Base-by-base conservation (phyloP, 139 green algal genomes). In the Choricystis sp. region DNA sequence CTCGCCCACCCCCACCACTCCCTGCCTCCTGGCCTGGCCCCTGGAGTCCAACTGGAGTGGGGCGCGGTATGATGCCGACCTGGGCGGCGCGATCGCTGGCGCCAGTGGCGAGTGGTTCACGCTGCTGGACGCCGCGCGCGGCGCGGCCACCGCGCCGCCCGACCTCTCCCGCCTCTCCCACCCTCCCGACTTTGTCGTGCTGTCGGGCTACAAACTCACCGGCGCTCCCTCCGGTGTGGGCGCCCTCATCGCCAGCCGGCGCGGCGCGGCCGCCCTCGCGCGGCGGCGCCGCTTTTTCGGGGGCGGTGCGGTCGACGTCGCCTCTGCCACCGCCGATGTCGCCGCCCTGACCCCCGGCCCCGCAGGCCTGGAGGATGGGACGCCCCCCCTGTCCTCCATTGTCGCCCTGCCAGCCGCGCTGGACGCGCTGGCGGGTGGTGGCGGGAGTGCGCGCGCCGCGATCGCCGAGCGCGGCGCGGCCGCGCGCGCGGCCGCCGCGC, bases 161-260 rank as follows among this genome's bases (percentile, higher is more conserved):
- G 81, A 96, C 74, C 80, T 94, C 3, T 69, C 76, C 1, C 4
- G 24, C 26, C 40, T 52, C 9, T 16, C 16, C 9, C 9, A 52
- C 26, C 69, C 72, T 4, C 77, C 80, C 9, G 85, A 96, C 65
- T 90, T 96, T 76, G 78, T 94, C 48, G 86, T 70, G 1, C 68
- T 96, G 29, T 95, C 87, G 1, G 95, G 86, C 71, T 96, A 96
- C 83, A 96, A 96, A 75, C 78, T 94, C 2, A 94, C 94, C 60
- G 86, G 84, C 20, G 86, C 81, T 27, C 83, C 83, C 16, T 85
- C 83, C 4, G 86, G 89, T 19, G 66, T 95, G 62, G 89, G 89
- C 9, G 88, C 87, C 4, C 84, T 96, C 26, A 56, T 96, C 27
- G 78, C 86, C 31, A 68, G 79, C 1, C 72, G 63, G 21, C 76